phyloP scores from a whole-genome alignment of 1,139 yeast genomes.

The Candida sp. region DNA sequence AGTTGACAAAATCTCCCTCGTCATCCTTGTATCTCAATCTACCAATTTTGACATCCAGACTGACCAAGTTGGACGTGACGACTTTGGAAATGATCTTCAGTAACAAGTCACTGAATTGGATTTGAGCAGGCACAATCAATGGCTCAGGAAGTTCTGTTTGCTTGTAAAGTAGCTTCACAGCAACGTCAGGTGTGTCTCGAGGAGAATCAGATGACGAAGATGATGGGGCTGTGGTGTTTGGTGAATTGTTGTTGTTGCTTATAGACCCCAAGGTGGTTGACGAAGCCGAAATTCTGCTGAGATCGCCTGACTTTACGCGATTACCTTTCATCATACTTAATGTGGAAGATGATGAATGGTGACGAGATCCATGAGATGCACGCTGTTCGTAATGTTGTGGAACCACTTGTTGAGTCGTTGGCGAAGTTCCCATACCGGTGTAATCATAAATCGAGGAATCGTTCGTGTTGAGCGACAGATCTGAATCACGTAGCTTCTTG shows the following conservation, averaged over 20 bases:
- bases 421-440: constrained; percentile 13
- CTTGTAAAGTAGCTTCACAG: constrained; percentile 58
- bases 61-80: constrained; percentile 31
- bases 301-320: constrained; percentile 18
- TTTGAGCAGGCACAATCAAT: constrained; percentile 45
- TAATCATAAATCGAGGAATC: constrained; percentile 29
- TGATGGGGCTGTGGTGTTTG: constrained; percentile 20
- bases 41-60: constrained; percentile 41
- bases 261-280: constrained; percentile 20
- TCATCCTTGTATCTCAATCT: constrained; percentile 89
- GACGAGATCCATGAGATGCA: constrained; percentile 41
- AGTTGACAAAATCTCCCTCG: constrained; percentile 91
- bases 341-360: constrained; percentile 49
- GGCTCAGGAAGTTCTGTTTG: constrained; percentile 37
- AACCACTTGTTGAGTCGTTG: neutral
- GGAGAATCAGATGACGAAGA: constrained; percentile 5
- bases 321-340: constrained; percentile 50
- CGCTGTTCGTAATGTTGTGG: constrained; percentile 17
- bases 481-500: constrained; percentile 44
- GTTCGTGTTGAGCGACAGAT: constrained; percentile 23
- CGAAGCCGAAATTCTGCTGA: constrained; percentile 13
- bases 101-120: constrained; percentile 51
- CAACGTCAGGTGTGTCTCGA: constrained; percentile 19
- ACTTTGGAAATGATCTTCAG: constrained; percentile 42
- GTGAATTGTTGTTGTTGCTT: constrained; percentile 14